These are phyloP conservation scores for Ophiostoma australiae DNA, from an alignment of 2,329 filamentous ascomycete species.

Conservation along the genomic window DNA sequence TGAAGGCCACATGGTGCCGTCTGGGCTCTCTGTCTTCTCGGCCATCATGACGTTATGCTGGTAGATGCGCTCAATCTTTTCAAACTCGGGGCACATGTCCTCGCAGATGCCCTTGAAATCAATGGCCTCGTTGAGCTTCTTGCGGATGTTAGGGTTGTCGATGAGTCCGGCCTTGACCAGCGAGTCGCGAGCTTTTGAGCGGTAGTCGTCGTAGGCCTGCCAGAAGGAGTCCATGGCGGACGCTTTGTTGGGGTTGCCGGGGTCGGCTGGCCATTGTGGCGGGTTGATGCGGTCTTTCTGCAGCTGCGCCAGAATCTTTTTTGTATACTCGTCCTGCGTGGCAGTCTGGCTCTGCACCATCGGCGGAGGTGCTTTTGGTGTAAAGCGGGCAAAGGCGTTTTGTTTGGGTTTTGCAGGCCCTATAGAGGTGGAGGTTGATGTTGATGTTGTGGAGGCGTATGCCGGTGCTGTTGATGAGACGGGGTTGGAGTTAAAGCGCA, in stretches of 20 bases:
- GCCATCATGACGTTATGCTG: constrained; percentile 54
- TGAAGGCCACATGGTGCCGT: constrained; percentile 43
- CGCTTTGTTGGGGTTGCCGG: constrained; percentile 49
- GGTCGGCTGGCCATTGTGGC: constrained; percentile 52
- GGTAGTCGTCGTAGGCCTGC: constrained; percentile 53
- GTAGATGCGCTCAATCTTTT: constrained; percentile 58
- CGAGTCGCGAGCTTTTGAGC: constrained; percentile 51
- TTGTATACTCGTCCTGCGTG: constrained; percentile 38
- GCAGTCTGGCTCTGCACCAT: neutral
- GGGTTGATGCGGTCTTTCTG: constrained; percentile 51
- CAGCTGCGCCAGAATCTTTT: constrained; percentile 49
- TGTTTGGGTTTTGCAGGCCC: neutral
- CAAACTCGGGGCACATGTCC: constrained; percentile 65
- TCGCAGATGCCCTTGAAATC: constrained; percentile 64
- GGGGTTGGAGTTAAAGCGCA: constrained; percentile 20
- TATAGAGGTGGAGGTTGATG: neutral
- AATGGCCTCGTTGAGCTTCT: constrained; percentile 58
- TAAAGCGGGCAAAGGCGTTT: constrained; percentile 3
- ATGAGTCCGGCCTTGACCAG: constrained; percentile 57
- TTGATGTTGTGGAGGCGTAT: neutral
- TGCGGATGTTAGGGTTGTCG: constrained; percentile 60
- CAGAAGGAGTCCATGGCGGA: constrained; percentile 51
- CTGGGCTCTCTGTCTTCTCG: constrained; percentile 46
- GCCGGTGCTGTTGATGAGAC: neutral
- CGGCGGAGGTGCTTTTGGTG: neutral